Base-by-base conservation (phyloP, 805 yeast species). In the Sugiyamaella mastotermitis region DNA sequence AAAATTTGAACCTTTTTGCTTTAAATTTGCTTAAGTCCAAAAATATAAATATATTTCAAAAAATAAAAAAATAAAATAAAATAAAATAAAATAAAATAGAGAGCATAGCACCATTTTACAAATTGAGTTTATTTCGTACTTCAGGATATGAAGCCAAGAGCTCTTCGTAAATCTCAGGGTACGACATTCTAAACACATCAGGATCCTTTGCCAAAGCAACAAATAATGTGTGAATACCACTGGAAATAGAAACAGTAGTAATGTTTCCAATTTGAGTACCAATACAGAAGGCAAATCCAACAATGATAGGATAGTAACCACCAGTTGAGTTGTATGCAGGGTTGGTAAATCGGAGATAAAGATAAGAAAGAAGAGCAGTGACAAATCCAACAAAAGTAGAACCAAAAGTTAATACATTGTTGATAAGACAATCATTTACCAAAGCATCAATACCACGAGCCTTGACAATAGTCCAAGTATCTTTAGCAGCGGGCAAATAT, bases 161-260 rank as follows among this genome's bases (percentile, higher is more conserved):
- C 49, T 71, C 77, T 43, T 80, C 78, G 52, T 79, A 82, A 44
- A 76, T 60, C 13, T 72, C 72, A 25, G 94, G 86, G 55, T 86
- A 80, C 31, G 83, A 72, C 62, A 71, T 69, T 54, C 75, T 78
- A 66, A 83, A 80, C 5, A 83, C 76, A 50, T 84, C 94, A 0
- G 97, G 96, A 50, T 85, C 88, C 51, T 78, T 75, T 10, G 88
- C 85, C 52, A 84, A 66, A 0, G 92, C 87, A 32, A 88, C 80
- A 59, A 86, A 80, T 56, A 88, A 80, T 0, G 95, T 83, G 16
- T 88, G 76, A 8, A 79, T 76, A 9, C 96, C 96, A 7, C 87
- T 78, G 46, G 78, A 80, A 33, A 88, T 76, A 1, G 86, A 81
- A 29, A 81, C 80, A 45, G 79, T 74, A 10, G 90, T 69, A 41